A percentile compares a stretch with the other conserved stretches of the same genome.
phyloP scores from a whole-genome alignment of 83 land plant genomes.

The Picea mariana region DNA sequence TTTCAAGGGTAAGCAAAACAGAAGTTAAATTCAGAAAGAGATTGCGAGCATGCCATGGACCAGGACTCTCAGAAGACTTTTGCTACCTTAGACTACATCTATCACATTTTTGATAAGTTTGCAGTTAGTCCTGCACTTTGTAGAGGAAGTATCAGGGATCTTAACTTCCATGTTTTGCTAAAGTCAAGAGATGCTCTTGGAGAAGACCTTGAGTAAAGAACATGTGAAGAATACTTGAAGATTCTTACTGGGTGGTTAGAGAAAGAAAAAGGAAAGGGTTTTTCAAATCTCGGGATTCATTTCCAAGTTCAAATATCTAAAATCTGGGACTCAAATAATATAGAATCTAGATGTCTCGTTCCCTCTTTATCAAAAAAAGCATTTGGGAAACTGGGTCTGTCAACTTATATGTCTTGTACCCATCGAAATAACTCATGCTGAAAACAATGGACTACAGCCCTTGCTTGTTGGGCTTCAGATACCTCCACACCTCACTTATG shows the following conservation, averaged over 20 bases:
- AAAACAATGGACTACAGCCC: no score
- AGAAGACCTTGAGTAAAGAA: background rate
- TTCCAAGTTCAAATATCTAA: background rate
- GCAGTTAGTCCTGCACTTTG: no score
- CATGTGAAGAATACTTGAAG: conserved; percentile 16
- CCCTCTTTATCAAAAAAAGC: background rate
- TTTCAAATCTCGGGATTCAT: background rate
- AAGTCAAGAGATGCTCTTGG: background rate
- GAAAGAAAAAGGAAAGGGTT: conserved; percentile 24
- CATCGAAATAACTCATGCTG: conserved; percentile 31
- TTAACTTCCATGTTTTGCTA: conserved; percentile 2
- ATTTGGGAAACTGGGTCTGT: conserved; percentile 28
- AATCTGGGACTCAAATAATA: background rate
- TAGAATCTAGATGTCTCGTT: background rate
- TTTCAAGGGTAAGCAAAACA: background rate
- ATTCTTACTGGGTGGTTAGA: background rate
- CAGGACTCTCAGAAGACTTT: background rate
- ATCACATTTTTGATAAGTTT: no score
- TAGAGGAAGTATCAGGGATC: background rate
- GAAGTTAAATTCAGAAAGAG: background rate
- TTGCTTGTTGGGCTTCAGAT: no score
- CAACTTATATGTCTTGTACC: conserved; percentile 33
- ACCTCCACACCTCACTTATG: conserved; percentile 19
- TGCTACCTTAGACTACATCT: no score
- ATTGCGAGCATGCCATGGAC: background rate